Conservation (phyloP, 345 rosid species). For the Eucalyptus pauciflora region DNA sequence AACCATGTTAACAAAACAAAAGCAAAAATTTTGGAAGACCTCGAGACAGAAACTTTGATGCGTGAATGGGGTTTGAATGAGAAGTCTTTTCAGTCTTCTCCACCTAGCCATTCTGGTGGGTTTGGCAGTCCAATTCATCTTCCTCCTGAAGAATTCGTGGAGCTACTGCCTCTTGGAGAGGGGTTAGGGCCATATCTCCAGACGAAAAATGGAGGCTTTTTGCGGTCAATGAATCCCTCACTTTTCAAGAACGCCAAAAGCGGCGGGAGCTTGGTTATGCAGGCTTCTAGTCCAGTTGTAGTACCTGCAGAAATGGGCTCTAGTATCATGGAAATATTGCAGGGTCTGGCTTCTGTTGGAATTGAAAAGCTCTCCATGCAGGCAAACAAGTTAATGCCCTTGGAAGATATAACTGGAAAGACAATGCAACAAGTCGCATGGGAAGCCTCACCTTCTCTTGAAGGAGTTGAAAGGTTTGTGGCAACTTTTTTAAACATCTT, state of each 20-base stretch:
- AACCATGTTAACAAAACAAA: slow-evolving; percentile 31
- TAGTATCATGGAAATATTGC: slow-evolving; percentile 56
- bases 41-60: slow-evolving; percentile 87
- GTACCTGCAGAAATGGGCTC: slow-evolving; percentile 98
- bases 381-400: slow-evolving; percentile 87
- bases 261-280: slow-evolving; percentile 82
- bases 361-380: slow-evolving; percentile 92
- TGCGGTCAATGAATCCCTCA: slow-evolving; percentile 75
- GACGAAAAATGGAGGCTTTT: slow-evolving; percentile 70
- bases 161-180: slow-evolving; percentile 71
- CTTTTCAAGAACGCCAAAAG: slow-evolving; percentile 54
- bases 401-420: slow-evolving; percentile 89
- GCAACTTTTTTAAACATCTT: neutral
- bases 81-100: slow-evolving; percentile 60
- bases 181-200: slow-evolving; percentile 81
- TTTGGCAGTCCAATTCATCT: slow-evolving; percentile 54
- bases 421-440: slow-evolving; percentile 76
- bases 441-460: slow-evolving; percentile 51
- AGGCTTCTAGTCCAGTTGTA: slow-evolving; percentile 88
- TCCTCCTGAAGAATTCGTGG: slow-evolving; percentile 41
- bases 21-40: slow-evolving; percentile 62
- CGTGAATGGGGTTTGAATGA: slow-evolving; percentile 87
- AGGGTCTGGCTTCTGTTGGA: slow-evolving; percentile 72
- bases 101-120: slow-evolving; percentile 27
- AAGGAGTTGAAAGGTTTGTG: slow-evolving; percentile 44